Base-by-base conservation (phyloP, 2,329 filamentous ascomycete genomes). In the Penicillium sp. region DNA sequence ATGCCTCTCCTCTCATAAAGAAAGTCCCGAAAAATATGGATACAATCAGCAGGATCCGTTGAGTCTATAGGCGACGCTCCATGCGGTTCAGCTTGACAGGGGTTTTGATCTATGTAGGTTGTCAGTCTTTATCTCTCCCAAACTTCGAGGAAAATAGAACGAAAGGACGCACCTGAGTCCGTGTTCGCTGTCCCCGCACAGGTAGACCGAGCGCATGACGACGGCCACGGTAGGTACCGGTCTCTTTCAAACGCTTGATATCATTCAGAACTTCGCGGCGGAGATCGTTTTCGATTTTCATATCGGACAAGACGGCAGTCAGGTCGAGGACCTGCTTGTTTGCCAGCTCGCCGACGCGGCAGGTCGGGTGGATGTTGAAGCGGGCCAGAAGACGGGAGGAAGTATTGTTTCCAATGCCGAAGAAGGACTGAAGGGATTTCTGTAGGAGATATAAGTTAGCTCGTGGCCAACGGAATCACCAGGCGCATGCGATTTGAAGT, bases 251-350 rank as follows among this genome's bases (percentile, higher is more conserved):
- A 42, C 90, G 74, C 60, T 74, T 74, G 52, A 98, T 94, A 58
- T 96, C 92, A 33, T 95, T 86, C 55, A 82, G 75, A 25, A 95
- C 68, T 42, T 85, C 70, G 59, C 84, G 77, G 56, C 80, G 74
- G 48, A 93, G 74, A 56, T 96, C 89, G 64, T 84, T 94, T 65
- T 95, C 92, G 55, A 96, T 86, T 43, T 84, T 94, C 86, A 98
- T 89, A 37, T 80, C 82, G 11, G 87, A 85, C 27, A 98, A 73
- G 57, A 94, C 86, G 34, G 84, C 84, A 14, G 84, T 92, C 44
- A 98, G 73, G 36, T 84, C 82, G 35, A 86, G 82, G 51, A 95
- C 71, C 44, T 87, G 89, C 61, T 84, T 80, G 42, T 82, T 79
- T 30, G 79, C 74, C 13, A 98, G 69, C 6, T 79, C 74, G 61